Percentiles rank a stretch among this genome's conserved stretches.
These are phyloP conservation scores for Exophiala spinifera DNA, from an alignment of 2,329 filamentous ascomycete genomes.

Conservation along the genomic window DNA sequence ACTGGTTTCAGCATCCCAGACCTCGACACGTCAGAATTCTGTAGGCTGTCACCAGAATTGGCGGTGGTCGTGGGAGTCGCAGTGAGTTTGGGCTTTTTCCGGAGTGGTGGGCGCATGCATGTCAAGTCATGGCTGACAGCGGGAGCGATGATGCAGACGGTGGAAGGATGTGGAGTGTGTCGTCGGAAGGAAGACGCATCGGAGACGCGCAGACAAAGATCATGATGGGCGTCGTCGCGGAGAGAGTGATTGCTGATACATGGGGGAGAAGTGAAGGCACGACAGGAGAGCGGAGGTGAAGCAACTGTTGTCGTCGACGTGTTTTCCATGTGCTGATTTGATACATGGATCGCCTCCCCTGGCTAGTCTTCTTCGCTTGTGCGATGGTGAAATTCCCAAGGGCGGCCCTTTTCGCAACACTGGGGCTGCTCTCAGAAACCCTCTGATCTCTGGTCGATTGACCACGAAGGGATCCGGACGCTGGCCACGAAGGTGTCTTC, in stretches of 20 bases:
- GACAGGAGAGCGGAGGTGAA: constrained; percentile 8
- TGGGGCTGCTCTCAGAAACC: neutral
- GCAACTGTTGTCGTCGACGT: constrained; percentile 1
- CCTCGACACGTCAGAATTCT: constrained; percentile 3
- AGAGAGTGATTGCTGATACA: constrained; percentile 4
- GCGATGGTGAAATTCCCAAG: constrained; percentile 11
- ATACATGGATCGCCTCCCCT: constrained; percentile 12
- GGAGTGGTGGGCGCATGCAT: constrained; percentile 17
- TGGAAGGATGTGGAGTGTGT: constrained; percentile 13
- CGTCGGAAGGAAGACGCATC: constrained; percentile 10
- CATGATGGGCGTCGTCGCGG: constrained; percentile 13
- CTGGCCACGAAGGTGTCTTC: neutral
- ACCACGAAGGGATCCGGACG: neutral
- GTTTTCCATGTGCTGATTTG: constrained; percentile 15
- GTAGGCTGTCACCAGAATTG: constrained; percentile 1
- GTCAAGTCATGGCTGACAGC: constrained; percentile 17
- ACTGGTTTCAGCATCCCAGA: constrained; percentile 20
- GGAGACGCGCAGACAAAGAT: constrained; percentile 6
- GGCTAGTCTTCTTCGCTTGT: constrained; percentile 23
- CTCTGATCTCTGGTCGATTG: neutral
- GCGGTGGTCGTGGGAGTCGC: neutral
- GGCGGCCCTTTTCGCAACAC: neutral
- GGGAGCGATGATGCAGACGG: constrained; percentile 11
- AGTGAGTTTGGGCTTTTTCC: constrained; percentile 26
- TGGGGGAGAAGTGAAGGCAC: constrained; percentile 4